phyloP scores from a whole-genome alignment of 2,329 filamentous ascomycete species.

The Xylariaceae sp. region DNA sequence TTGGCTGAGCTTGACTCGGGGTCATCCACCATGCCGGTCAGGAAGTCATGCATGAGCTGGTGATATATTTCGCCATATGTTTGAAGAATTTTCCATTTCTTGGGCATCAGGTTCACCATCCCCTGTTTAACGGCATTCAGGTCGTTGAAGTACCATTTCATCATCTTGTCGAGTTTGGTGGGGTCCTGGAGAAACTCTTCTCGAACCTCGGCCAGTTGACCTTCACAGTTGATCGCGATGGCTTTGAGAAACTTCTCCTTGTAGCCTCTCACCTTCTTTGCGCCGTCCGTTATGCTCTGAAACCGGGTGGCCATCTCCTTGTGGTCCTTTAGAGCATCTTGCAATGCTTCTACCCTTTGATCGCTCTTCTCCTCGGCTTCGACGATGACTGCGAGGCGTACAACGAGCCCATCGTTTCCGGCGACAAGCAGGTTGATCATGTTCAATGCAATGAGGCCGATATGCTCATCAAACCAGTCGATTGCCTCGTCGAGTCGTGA shows the following conservation, averaged over 20 bases:
- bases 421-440: conserved; percentile 81
- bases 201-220: conserved; percentile 68
- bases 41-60: conserved; percentile 89
- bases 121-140: conserved; percentile 90
- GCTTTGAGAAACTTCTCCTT: conserved; percentile 91
- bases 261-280: conserved; percentile 88
- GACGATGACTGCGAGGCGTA: conserved; percentile 86
- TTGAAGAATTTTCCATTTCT: conserved; percentile 92
- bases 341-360: conserved; percentile 81
- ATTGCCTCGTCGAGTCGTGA: conserved; percentile 79
- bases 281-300: conserved; percentile 90
- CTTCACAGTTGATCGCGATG: conserved; percentile 68
- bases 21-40: conserved; percentile 79
- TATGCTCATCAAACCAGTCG: conserved; percentile 93
- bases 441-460: conserved; percentile 83
- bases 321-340: conserved; percentile 93
- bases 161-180: conserved; percentile 74
- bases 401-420: conserved; percentile 85
- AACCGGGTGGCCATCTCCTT: conserved; percentile 90
- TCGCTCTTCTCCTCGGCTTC: conserved; percentile 97
- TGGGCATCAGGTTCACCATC: conserved; percentile 87
- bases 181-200: conserved; percentile 81
- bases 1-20: conserved; percentile 79
- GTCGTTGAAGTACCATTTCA: conserved; percentile 98
- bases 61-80: conserved; percentile 92